Conservation (phyloP, 352 stramenopile species). For the Pythium rishiriense region DNA sequence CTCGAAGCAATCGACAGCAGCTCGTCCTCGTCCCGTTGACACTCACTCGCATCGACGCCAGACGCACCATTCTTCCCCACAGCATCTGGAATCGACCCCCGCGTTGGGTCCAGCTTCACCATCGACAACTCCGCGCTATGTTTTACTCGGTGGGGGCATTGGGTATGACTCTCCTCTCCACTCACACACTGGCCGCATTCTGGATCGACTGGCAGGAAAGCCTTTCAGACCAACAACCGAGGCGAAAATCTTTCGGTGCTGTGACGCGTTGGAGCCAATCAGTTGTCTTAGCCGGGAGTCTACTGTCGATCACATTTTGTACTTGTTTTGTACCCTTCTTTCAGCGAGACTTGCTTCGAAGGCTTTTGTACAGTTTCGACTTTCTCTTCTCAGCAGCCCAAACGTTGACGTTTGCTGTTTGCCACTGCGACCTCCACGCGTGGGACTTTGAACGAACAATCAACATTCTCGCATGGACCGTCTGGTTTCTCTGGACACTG, state of each 20-base stretch:
- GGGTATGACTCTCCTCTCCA: background rate
- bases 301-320: constrained; percentile 1
- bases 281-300: background rate
- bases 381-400: constrained; percentile 4
- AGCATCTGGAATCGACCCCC: background rate
- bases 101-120: background rate
- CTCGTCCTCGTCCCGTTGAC: background rate
- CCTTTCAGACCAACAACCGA: too few species aligned
- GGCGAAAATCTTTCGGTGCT: background rate
- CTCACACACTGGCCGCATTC: background rate
- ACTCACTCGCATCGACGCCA: background rate
- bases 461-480: background rate
- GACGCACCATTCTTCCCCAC: background rate
- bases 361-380: constrained; percentile 14
- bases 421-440: constrained; percentile 2
- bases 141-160: background rate
- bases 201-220: background rate
- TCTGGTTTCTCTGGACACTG: constrained; percentile 14
- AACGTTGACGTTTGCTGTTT: background rate
- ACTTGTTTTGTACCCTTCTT: constrained; percentile 4
- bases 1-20: background rate
- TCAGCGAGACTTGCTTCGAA: constrained; percentile 10
- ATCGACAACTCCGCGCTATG: background rate
- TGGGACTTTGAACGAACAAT: background rate
- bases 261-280: background rate